phyloP scores from a whole-genome alignment of 441 rosid genomes.

The Euphorbia corollata region DNA sequence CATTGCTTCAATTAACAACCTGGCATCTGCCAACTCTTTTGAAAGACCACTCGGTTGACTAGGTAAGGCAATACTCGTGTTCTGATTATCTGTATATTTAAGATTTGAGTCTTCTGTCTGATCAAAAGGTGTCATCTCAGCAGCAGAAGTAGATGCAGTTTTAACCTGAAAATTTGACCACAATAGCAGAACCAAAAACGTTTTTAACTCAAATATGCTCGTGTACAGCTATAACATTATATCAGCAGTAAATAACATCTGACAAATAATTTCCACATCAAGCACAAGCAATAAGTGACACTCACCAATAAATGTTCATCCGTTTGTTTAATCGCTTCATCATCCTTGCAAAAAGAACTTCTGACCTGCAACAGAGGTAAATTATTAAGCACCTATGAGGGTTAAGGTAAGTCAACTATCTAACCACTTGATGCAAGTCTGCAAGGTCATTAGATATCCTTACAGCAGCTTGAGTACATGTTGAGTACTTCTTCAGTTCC shows the following conservation, averaged over 20 bases:
- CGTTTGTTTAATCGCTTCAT: conserved; percentile 35
- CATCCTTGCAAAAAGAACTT: conserved; percentile 31
- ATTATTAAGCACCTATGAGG: conserved; percentile 19
- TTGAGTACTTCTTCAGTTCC: conserved; percentile 43
- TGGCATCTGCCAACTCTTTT: conserved; percentile 38
- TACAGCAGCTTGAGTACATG: conserved; percentile 42
- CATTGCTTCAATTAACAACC: conserved; percentile 32
- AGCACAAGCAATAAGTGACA: conserved; percentile 17
- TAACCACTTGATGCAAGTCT: conserved; percentile 4
- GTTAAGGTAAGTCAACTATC: conserved; percentile 16
- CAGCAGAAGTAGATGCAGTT: conserved; percentile 34
- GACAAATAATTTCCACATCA: conserved; percentile 8
- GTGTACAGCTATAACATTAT: conserved; percentile 3
- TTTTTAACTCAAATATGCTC: conserved; percentile 1
- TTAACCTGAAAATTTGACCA: conserved; percentile 41
- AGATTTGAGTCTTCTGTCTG: conserved; percentile 27
- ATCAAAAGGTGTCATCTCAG: conserved; percentile 34
- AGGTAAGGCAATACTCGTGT: conserved; percentile 25
- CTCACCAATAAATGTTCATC: conserved; percentile 50
- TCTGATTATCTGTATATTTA: conserved; percentile 31
- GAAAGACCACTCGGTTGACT: conserved; percentile 24
- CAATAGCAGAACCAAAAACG: conserved; percentile 4
- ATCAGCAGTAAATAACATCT: conserved; percentile 16
- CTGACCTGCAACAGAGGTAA: conserved; percentile 41
- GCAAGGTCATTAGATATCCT: conserved; percentile 31